Conservation (phyloP, 805 yeast species). For the Saccharomycopsis amapae region DNA sequence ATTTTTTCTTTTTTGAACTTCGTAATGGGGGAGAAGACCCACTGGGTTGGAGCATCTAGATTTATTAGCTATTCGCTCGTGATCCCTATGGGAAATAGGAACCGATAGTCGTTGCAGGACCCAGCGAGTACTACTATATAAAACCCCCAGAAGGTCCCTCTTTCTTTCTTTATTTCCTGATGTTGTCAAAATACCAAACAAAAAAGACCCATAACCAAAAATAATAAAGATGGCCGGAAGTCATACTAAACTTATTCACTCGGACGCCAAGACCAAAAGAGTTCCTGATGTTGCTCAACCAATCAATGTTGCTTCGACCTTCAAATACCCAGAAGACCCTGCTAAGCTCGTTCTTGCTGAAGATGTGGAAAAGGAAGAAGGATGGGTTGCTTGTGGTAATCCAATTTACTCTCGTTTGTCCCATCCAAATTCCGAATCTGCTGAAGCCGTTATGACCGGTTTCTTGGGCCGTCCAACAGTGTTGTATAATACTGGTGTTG, state of each 20-base stretch:
- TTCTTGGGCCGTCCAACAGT: constrained; percentile 61
- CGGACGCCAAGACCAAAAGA: constrained; percentile 50
- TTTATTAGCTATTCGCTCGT: too few relatives aligned
- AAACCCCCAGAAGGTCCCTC: not conserved
- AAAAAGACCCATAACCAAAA: not conserved
- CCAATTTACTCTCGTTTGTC: constrained; percentile 64
- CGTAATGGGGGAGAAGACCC: not conserved
- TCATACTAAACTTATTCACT: constrained; percentile 60
- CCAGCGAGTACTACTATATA: too few relatives aligned
- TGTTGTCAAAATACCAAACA: not conserved
- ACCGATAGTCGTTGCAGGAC: too few relatives aligned
- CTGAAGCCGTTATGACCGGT: constrained; percentile 56
- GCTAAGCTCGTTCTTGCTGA: constrained; percentile 36
- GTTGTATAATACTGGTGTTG: constrained; percentile 68
- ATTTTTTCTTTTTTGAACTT: too few relatives aligned
- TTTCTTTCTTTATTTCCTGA: not conserved
- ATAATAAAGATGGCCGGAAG: constrained; percentile 29
- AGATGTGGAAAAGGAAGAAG: constrained; percentile 28
- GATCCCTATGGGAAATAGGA: too few relatives aligned
- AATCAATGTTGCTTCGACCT: constrained; percentile 76
- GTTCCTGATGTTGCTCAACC: constrained; percentile 71
- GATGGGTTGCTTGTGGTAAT: constrained; percentile 24
- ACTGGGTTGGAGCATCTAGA: not conserved
- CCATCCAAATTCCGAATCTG: constrained; percentile 65
- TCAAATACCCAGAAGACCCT: constrained; percentile 56